These are phyloP conservation scores for Colletotrichum melonis DNA, from an alignment of 2,329 filamentous ascomycete species.

Conservation along the genomic window DNA sequence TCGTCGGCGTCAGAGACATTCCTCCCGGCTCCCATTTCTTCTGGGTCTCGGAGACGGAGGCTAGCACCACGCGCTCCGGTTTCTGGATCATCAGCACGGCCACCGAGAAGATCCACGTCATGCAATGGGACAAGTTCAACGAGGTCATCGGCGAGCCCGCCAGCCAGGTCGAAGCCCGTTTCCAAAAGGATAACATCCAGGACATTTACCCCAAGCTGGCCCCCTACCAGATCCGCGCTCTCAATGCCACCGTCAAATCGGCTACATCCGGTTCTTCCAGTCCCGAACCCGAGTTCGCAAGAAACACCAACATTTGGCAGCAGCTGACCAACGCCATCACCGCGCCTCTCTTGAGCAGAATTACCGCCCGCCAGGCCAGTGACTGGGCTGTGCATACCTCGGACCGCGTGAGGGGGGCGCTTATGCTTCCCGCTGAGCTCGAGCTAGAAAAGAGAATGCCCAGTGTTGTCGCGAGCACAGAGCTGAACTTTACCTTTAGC, in stretches of 20 bases:
- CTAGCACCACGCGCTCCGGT: constrained; percentile 62
- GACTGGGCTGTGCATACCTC: constrained; percentile 66
- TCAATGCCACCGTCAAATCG: constrained; percentile 30
- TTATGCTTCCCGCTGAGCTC: constrained; percentile 49
- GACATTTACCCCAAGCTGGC: constrained; percentile 54
- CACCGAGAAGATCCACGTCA: constrained; percentile 52
- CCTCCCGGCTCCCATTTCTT: constrained; percentile 69
- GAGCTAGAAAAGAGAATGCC: constrained; percentile 54
- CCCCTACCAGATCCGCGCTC: constrained; percentile 54
- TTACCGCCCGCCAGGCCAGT: constrained; percentile 54
- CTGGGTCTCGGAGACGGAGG: constrained; percentile 64
- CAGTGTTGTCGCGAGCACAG: constrained; percentile 44
- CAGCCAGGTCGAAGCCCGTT: constrained; percentile 55
- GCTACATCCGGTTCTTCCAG: constrained; percentile 30
- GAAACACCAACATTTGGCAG: constrained; percentile 57
- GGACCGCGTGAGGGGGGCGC: constrained; percentile 61
- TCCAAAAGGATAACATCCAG: constrained; percentile 55
- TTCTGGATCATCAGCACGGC: constrained; percentile 64
- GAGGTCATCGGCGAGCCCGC: constrained; percentile 64
- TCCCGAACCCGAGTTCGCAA: constrained; percentile 40
- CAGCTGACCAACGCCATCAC: constrained; percentile 63
- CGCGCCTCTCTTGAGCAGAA: constrained; percentile 55
- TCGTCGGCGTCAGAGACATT: constrained; percentile 66
- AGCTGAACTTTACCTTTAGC: constrained; percentile 61
- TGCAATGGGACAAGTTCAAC: constrained; percentile 67